Evolutionary conservation across 1,284 basidiomycete genomes (phyloP).

Genomic region (Ceratobasidium sp.): DNA sequence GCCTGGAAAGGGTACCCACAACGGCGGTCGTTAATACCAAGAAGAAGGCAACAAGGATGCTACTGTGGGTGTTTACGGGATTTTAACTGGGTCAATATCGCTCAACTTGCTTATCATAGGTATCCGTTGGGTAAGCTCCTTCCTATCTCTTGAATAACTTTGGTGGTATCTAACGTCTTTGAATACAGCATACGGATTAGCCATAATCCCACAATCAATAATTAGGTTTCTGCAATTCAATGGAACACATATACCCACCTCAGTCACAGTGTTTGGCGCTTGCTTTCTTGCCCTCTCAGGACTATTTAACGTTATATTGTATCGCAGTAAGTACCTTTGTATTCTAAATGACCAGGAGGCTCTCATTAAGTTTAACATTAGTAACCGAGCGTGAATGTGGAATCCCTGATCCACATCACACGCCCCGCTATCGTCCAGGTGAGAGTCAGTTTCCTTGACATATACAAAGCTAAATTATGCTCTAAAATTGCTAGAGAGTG

Average conservation of each 20-base stretch:
- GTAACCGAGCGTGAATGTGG: no score
- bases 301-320: neutral
- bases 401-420: no score
- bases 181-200: neutral
- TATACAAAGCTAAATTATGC: no score
- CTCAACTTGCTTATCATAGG: neutral
- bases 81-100: neutral
- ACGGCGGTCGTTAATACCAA: no score
- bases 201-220: neutral
- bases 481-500: no score
- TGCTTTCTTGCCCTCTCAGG: neutral
- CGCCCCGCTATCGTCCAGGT: no score
- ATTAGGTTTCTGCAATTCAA: conserved; percentile 6
- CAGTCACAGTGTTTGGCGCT: neutral
- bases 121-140: neutral
- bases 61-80: neutral
- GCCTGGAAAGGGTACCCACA: no score
- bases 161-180: no score
- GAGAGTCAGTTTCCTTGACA: no score
- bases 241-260: neutral
- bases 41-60: neutral
- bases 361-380: no score
- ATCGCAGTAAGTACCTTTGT: neutral
- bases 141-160: no score
- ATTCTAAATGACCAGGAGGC: no score